Base-by-base conservation (phyloP, 768 basidiomycete genomes). In the Podaxis mareebaensis region DNA sequence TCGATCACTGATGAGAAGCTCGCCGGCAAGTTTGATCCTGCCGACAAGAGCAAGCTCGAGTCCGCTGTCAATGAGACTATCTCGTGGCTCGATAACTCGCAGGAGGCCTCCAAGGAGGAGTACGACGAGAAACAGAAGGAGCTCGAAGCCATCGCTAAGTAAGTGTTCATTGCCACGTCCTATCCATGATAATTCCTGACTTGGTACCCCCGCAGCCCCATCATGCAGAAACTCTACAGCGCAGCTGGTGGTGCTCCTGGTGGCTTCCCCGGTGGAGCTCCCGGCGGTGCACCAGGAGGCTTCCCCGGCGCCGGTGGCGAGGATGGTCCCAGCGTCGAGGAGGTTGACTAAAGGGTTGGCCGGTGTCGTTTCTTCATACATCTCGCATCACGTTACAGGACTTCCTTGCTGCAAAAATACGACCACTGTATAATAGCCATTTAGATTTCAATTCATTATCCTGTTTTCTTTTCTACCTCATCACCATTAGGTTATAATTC, bases 51-150 rank as follows among this genome's bases (percentile, higher is more conserved):
- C 67, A 92, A 93, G 77, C 87, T 96, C 66, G 86, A 94, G 80
- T 67, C 80, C 64, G 84, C 91, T 38, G 89, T 95, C 74, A 87
- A 92, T 72, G 94, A 95, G 54, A 75, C 92, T 58, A 92, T 97
- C 78, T 73, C 80, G 39, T 94, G 92, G 92, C 88, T 97, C 66
- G 95, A 96, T 71, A 75, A 70, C 63, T 92, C 94, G 42, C 91
- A 94, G 73, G 93, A 96, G 72, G 96, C 86, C 1, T 91, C 91
- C 67, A 95, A 93, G 81, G 93, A 95, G 72, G 96, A 98, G 79
- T 95, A 96, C 78, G 92, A 92, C 76, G 83, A 83, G 71, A 91
- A 88, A 79, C 95, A 96, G 75, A 96, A 96, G 83, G 95, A 97
- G 78, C 81, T 98, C 56, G 95, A 97, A 80, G 78, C 71, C 17